These are phyloP conservation scores for Rhizopogon vinicolor DNA, from an alignment of 768 basidiomycete species.

Conservation along the genomic window DNA sequence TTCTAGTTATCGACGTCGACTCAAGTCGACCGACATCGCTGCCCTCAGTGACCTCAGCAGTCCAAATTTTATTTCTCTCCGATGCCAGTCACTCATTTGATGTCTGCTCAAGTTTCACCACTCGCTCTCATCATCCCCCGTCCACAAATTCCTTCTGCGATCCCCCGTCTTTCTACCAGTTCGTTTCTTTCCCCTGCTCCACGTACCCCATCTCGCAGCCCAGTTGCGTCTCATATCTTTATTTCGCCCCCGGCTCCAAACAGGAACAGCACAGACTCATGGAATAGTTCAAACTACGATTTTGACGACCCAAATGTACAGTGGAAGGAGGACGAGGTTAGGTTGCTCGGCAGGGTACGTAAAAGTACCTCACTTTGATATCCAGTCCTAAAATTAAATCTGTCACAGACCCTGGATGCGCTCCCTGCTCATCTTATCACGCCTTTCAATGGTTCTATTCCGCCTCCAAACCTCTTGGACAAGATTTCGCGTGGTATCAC, in stretches of 20 bases:
- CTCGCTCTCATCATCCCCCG: constrained; percentile 62
- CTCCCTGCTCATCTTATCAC: constrained; percentile 82
- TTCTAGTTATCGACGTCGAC: no score
- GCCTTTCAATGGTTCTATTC: constrained; percentile 80
- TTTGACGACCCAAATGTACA: constrained; percentile 59
- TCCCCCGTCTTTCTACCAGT: constrained; percentile 41
- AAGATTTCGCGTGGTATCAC: constrained; percentile 78
- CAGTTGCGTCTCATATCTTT: constrained; percentile 48
- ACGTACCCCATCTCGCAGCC: constrained; percentile 58
- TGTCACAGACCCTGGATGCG: constrained; percentile 68
- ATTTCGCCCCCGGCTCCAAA: constrained; percentile 36
- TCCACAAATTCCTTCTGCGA: constrained; percentile 42
- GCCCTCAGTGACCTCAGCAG: no score
- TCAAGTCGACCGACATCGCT: no score
- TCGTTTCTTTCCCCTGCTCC: constrained; percentile 36
- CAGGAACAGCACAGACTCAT: constrained; percentile 75
- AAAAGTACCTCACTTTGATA: not conserved
- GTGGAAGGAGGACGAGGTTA: constrained; percentile 72
- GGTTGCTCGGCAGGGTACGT: constrained; percentile 62
- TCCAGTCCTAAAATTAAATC: not conserved
- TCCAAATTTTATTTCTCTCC: constrained; percentile 2
- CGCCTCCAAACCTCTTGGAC: constrained; percentile 82
- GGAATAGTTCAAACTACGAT: constrained; percentile 75
- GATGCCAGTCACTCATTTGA: constrained; percentile 50
- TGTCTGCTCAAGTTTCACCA: constrained; percentile 43